phyloP scores from a whole-genome alignment of 495 filamentous ascomycete species.

The Lepidopterella palustris region DNA sequence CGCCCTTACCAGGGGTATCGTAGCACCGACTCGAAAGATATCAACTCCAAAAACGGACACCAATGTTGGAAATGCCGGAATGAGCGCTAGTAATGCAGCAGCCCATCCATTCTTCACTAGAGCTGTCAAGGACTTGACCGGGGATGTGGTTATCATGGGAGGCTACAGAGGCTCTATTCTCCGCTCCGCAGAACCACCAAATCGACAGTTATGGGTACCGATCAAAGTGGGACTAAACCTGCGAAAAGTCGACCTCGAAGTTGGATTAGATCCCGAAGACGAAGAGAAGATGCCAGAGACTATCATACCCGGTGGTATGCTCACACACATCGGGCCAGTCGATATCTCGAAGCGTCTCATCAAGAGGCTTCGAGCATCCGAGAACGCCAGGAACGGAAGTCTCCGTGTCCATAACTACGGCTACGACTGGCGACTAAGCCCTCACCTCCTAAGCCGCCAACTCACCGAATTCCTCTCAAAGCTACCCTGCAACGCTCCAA shows the following conservation, averaged over 20 bases:
- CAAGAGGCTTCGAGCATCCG: constrained; percentile 65
- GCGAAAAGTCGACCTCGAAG: constrained; percentile 84
- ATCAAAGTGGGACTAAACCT: constrained; percentile 92
- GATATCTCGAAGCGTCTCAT: constrained; percentile 81
- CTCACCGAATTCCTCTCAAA: constrained; percentile 65
- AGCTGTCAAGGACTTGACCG: constrained; percentile 63
- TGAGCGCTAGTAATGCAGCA: constrained; percentile 28
- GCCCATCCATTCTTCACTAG: constrained; percentile 51
- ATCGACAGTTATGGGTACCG: constrained; percentile 84
- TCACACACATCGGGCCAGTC: constrained; percentile 84
- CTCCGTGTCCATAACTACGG: constrained; percentile 84
- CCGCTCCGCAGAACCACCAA: constrained; percentile 72
- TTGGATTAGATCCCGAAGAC: constrained; percentile 75
- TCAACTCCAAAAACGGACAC: not conserved
- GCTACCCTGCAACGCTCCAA: constrained; percentile 64
- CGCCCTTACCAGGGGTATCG: not conserved
- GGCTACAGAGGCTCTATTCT: constrained; percentile 87
- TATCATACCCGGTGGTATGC: constrained; percentile 77
- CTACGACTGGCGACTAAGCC: constrained; percentile 92
- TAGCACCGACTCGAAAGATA: constrained; percentile 3
- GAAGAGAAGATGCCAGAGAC: constrained; percentile 77
- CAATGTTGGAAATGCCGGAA: constrained; percentile 11
- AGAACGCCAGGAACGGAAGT: constrained; percentile 62
- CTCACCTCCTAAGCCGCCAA: constrained; percentile 62
- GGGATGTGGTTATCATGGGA: constrained; percentile 83